Evolutionary conservation across 2,329 filamentous ascomycete species (phyloP).

Genomic region (Sporothrix mexicana): DNA sequence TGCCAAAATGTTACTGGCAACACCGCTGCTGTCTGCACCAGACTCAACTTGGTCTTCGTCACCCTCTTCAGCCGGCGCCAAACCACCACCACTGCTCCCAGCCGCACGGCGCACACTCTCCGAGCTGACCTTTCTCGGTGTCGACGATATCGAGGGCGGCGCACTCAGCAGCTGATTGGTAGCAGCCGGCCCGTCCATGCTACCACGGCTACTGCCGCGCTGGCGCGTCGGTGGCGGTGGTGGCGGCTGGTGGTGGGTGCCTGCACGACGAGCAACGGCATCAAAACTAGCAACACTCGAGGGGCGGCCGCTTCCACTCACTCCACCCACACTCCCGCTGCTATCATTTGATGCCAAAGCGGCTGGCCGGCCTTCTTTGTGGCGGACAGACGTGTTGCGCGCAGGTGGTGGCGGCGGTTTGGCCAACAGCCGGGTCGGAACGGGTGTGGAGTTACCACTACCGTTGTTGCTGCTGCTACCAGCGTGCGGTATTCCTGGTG

Average conservation of each 20-base stretch:
- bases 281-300: conserved; percentile 53
- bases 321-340: background rate
- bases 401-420: conserved; percentile 47
- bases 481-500: conserved; percentile 32
- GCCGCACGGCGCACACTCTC: conserved; percentile 41
- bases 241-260: conserved; percentile 43
- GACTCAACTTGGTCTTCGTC: conserved; percentile 35
- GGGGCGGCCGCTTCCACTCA: conserved; percentile 48
- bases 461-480: conserved; percentile 32
- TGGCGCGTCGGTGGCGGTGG: conserved; percentile 58
- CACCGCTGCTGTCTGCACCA: conserved; percentile 44
- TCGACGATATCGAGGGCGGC: conserved; percentile 26
- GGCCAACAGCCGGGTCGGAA: conserved; percentile 27
- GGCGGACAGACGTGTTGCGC: conserved; percentile 43
- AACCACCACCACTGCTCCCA: conserved; percentile 22
- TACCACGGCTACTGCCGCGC: conserved; percentile 55
- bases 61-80: conserved; percentile 39
- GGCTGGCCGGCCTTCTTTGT: conserved; percentile 35
- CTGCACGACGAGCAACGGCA: conserved; percentile 42
- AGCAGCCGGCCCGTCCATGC: conserved; percentile 45
- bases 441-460: background rate
- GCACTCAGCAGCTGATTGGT: background rate
- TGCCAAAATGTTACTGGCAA: conserved; percentile 67
- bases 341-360: conserved; percentile 39
- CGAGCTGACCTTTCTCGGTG: conserved; percentile 43